These are phyloP conservation scores for Fusarium sp. DNA, from an alignment of 2,329 filamentous ascomycete species.

Conservation along the genomic window DNA sequence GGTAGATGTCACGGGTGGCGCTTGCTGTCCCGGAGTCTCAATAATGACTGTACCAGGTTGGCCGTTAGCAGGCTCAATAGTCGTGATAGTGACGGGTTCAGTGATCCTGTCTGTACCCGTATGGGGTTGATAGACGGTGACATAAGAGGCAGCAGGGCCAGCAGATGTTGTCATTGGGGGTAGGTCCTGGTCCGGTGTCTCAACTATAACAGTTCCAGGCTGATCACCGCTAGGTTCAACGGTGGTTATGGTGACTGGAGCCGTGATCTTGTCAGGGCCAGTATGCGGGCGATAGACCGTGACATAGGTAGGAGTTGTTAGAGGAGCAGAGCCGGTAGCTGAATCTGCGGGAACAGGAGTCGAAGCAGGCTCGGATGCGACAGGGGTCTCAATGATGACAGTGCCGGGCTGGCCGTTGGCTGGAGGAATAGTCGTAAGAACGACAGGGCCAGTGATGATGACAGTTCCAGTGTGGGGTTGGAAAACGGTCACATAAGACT, in stretches of 20 bases:
- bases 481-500: constrained; percentile 29
- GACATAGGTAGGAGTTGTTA: constrained; percentile 19
- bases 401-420: constrained; percentile 19
- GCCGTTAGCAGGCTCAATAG: constrained; percentile 17
- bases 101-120: constrained; percentile 20
- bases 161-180: constrained; percentile 23
- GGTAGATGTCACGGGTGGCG: constrained; percentile 21
- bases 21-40: constrained; percentile 28
- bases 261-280: constrained; percentile 17
- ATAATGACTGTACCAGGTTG: constrained; percentile 33
- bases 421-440: constrained; percentile 21
- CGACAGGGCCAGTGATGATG: constrained; percentile 18
- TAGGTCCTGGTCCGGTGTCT: constrained; percentile 22
- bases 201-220: constrained; percentile 31
- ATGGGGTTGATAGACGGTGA: constrained; percentile 27
- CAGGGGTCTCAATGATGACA: constrained; percentile 28
- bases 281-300: constrained; percentile 31
- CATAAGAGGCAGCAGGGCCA: constrained; percentile 18
- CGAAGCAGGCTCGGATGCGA: not conserved
- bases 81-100: constrained; percentile 21
- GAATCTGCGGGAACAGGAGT: constrained; percentile 3
- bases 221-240: constrained; percentile 19
- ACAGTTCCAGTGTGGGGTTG: constrained; percentile 18
- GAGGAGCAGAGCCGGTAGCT: not conserved
- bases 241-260: constrained; percentile 15